Evolutionary conservation across 805 yeast genomes (phyloP), one percentile per base, ranked within the genome.

Genomic region (Groenewaldozyma tartarivorans): DNA sequence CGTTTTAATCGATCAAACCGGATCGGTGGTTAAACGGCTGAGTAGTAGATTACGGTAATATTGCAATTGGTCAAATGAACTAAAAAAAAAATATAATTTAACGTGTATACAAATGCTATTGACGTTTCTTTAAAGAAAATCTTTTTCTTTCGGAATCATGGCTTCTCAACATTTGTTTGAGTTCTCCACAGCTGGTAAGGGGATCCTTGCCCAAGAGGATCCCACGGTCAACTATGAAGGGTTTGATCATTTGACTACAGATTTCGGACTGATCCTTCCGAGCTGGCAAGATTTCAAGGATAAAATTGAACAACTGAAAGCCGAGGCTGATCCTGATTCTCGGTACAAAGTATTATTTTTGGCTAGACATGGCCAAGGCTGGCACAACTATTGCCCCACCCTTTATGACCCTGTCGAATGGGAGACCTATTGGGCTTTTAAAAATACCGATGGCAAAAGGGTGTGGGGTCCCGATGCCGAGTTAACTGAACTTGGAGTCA

Each of bases 361-460:
- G 29, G 75, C 72, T 4, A 63, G 78, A 39, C 78, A 73, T 46
- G 77, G 77, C 4, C 74, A 73, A 46, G 78, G 77, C 1, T 71
- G 50, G 50, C 78, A 73, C 50, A 73, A 73, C 49, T 52, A 61
- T 41, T 74, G 71, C 20, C 69, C 69, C 48, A 38, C 58, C 15
- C 59, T 58, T 37, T 72, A 72, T 49, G 77, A 76, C 13, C 60
- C 64, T 29, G 54, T 60, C 27, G 64, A 50, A 11, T 71, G 75
- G 75, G 64, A 69, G 42, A 61, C 60, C 35, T 38, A 49, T 27
- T 72, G 74, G 72, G 61, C 68, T 33, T 58, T 57, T 31, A 42
- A 61, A 24, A 55, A 60, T 35, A 72, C 74, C 2, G 73, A 72
- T 48, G 75, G 74, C 7, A 56, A 65, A 17, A 52, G 63, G 9